These are phyloP conservation scores for Rhizophagus prolifer DNA, from an alignment of 192 early-diverging fungal species.

Conservation along the genomic window DNA sequence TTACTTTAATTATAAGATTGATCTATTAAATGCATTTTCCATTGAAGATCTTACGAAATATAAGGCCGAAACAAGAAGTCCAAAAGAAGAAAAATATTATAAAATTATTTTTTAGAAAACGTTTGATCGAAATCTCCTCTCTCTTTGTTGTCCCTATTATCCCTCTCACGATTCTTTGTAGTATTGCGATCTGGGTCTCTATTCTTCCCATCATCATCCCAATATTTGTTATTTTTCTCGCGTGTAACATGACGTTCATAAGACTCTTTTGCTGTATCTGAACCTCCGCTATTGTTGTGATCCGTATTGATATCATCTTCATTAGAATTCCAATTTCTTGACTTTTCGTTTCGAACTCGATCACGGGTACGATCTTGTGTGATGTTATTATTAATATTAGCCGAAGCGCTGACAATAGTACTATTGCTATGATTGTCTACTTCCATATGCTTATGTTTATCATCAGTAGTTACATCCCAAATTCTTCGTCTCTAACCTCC, in stretches of 20 bases:
- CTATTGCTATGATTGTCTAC: background rate
- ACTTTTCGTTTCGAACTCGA: background rate
- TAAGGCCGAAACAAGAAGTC: background rate
- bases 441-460: background rate
- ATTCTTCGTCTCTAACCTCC: slow-evolving; percentile 5
- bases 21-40: background rate
- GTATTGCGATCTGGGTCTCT: background rate
- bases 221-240: background rate
- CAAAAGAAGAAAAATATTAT: background rate
- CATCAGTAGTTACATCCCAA: background rate
- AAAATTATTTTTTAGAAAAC: background rate
- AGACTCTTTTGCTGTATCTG: background rate
- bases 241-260: background rate
- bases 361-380: background rate
- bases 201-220: slow-evolving; percentile 12
- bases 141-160: slow-evolving; percentile 10
- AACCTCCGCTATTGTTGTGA: background rate
- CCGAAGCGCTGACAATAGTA: background rate
- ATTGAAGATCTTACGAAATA: background rate
- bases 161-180: background rate
- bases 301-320: background rate
- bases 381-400: background rate
- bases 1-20: background rate
- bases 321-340: background rate
- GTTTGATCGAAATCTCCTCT: slow-evolving; percentile 1